Percentiles rank a stretch among this genome's conserved stretches.
Evolutionary conservation across 306 rosid species (phyloP).

Genomic region (Albizia julibrissin): DNA sequence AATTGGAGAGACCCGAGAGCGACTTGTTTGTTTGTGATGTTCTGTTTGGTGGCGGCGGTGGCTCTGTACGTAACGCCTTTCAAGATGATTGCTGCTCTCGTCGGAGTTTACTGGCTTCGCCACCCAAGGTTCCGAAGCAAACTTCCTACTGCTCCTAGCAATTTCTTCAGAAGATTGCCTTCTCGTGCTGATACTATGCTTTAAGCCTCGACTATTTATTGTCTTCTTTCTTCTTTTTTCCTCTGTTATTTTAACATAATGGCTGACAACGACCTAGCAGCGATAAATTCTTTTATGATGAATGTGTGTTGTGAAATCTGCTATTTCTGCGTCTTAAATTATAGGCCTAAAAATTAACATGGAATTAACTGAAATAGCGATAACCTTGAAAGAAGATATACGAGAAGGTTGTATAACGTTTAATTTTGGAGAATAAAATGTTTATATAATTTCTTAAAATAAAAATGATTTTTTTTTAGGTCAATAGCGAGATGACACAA

Average conservation of each 20-base stretch:
- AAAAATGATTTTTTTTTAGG: too few species aligned
- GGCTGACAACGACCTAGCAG: neutral
- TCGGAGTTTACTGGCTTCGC: constrained; percentile 52
- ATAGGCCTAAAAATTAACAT: too few species aligned
- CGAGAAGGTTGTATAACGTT: neutral
- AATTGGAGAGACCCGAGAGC: constrained; percentile 78
- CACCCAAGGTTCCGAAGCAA: constrained; percentile 65
- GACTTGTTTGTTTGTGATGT: constrained; percentile 46
- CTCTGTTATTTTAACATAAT: neutral
- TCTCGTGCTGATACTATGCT: constrained; percentile 67
- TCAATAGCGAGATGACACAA: neutral
- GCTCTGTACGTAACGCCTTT: constrained; percentile 59
- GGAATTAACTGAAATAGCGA: neutral
- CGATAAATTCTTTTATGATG: neutral
- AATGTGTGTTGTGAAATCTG: neutral
- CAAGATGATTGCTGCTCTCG: constrained; percentile 47
- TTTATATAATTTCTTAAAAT: neutral
- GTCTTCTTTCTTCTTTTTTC: neutral
- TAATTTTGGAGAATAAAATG: neutral
- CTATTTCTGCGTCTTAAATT: too few species aligned
- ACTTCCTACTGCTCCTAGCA: constrained; percentile 52
- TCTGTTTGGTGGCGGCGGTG: constrained; percentile 54
- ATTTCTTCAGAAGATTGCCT: constrained; percentile 67
- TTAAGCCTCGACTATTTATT: neutral
- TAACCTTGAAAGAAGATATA: neutral